Evolutionary conservation across 2,329 filamentous ascomycete species (phyloP), one percentile per base, ranked within the genome.

Genomic region (Drechslerella coelobrocha): DNA sequence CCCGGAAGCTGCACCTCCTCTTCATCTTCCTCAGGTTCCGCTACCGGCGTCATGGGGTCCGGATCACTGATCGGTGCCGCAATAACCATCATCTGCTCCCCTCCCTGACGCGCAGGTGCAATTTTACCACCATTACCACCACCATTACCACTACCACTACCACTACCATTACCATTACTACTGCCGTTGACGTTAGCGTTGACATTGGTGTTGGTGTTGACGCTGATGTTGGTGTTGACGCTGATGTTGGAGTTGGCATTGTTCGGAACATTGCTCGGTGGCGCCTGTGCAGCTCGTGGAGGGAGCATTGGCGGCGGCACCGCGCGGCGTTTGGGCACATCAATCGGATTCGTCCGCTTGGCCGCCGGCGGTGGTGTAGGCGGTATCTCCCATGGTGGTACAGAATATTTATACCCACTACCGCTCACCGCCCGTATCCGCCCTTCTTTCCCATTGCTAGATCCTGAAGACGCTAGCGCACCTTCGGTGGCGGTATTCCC

Each of bases 261-360:
- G 63, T 63, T 72, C 54, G 27, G 21, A 19, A 55, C 55, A 52
- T 56, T 61, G 19, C 61, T 57, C 31, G 66, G 72, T 14, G 4
- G 34, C 34, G 17, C 2, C 27, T 47, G 51, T 43, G 61, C 61
- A 45, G 50, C 73, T 50, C 73, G 68, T 4, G 74, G 78, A 24
- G 79, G 77, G 8, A 80, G 61, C 9, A 77, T 53, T 21, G 82
- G 78, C 19, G 83, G 78, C 37, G 84, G 79, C 7, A 88, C 79
- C 1, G 86, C 83, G 75, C 89, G 91, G n/a, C 88, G 82, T 76
- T 85, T 88, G 2, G 87, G 85, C 0, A 87, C 81, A 26, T 82
- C 82, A 66, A 82, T 84, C 14, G 84, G 81, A 51, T 83, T 84
- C 47, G 84, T 83, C 76, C 72, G 72, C 59, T 73, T 75, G 37